Evolutionary conservation across 1,284 basidiomycete genomes (phyloP).

Genomic region (Tylopilus orsonianus): DNA sequence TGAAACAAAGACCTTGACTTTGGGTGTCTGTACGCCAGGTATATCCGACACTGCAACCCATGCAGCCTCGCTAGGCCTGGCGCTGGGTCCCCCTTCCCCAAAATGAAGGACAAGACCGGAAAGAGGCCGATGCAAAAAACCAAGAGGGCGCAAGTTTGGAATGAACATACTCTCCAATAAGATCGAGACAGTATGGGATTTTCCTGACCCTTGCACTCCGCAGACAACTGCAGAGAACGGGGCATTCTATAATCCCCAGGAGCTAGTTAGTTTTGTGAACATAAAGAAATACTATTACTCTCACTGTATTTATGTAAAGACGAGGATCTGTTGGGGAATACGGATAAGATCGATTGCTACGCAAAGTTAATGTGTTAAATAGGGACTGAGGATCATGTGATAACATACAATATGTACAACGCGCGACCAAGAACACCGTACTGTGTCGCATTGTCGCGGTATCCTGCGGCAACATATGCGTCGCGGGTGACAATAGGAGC

Average conservation of each 20-base stretch:
- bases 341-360: conserved; percentile 34
- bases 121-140: conserved; percentile 51
- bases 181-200: conserved; percentile 67
- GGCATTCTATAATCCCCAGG: conserved; percentile 42
- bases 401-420: conserved; percentile 44
- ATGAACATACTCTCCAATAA: conserved; percentile 69
- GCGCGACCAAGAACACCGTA: conserved; percentile 58
- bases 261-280: not conserved
- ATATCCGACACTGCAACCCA: conserved; percentile 49
- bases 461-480: conserved; percentile 42
- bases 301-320: conserved; percentile 62
- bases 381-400: not conserved
- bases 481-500: conserved; percentile 57
- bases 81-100: conserved; percentile 58
- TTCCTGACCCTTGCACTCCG: conserved; percentile 68
- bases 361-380: not conserved
- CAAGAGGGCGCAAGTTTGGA: conserved; percentile 45
- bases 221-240: conserved; percentile 61
- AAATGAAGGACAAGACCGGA: conserved; percentile 67
- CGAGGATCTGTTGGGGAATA: conserved; percentile 42
- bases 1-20: conserved; percentile 61
- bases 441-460: conserved; percentile 40
- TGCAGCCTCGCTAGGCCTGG: conserved; percentile 64
- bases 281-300: conserved; percentile 8
- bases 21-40: conserved; percentile 42